Percentiles rank a stretch among this genome's conserved stretches.
phyloP scores from a whole-genome alignment of 2,329 filamentous ascomycete species.

The Orbilia brochopaga region DNA sequence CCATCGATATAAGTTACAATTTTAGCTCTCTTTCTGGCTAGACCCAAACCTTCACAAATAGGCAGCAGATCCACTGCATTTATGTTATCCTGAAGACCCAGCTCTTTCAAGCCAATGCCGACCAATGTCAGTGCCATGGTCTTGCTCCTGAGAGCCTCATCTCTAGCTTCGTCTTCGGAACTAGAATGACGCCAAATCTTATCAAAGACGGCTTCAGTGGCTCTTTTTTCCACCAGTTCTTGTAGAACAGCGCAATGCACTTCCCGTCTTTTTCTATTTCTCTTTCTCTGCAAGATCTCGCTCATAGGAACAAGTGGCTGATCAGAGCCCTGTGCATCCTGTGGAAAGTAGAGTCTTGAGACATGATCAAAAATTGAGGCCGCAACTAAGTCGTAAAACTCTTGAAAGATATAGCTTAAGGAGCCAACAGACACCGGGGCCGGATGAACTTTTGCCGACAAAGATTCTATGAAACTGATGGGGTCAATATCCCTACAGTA shows the following conservation, averaged over 20 bases:
- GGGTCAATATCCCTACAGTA: constrained; percentile 51
- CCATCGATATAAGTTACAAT: not conserved
- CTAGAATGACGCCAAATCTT: constrained; percentile 89
- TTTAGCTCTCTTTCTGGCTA: not conserved
- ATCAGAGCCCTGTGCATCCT: constrained; percentile 58
- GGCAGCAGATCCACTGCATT: constrained; percentile 64
- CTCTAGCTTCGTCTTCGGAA: constrained; percentile 91
- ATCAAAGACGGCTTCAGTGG: constrained; percentile 83
- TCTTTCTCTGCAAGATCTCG: constrained; percentile 80
- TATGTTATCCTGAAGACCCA: constrained; percentile 75
- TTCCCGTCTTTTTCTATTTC: constrained; percentile 77
- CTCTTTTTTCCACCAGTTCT: constrained; percentile 85
- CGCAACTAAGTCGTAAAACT: constrained; percentile 84
- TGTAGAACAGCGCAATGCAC: constrained; percentile 78
- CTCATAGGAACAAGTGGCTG: constrained; percentile 91
- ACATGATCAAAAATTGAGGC: constrained; percentile 50
- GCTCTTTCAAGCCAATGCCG: constrained; percentile 83
- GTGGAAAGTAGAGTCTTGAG: constrained; percentile 56
- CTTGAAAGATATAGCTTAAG: constrained; percentile 86
- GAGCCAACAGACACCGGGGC: constrained; percentile 82
- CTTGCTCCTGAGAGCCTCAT: constrained; percentile 92
- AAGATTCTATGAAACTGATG: constrained; percentile 82
- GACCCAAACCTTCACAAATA: constrained; percentile 55
- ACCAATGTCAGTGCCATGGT: constrained; percentile 84
- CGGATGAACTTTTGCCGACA: constrained; percentile 84